Evolutionary conservation across 148 eudicot genomes (phyloP), one percentile per base, ranked within the genome.

Genomic region (Nepenthes gracilis): DNA sequence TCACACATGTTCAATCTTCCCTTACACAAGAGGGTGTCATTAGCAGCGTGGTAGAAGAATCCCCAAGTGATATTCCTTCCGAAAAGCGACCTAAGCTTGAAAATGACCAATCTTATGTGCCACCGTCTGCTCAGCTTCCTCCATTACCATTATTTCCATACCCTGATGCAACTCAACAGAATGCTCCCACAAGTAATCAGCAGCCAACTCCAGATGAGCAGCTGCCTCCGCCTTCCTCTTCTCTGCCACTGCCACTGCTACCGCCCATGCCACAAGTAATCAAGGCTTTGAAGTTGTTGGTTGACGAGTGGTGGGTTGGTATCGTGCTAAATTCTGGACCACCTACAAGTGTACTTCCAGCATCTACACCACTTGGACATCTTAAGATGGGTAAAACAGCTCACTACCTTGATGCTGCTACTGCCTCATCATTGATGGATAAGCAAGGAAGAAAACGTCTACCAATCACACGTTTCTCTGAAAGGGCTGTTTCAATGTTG

Each of bases 1-100:
- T 86, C 32, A 74, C 85, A 33, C 84, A 75, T 43, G 96, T 87
- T 60, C 89, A 84, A 64, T 80, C 95, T 36, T 86, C 98, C n/a
- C 76, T 88, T 12, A 89, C 95, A 10, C 86, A 96, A 0, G 96
- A 85, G 55, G 89, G 89, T 33, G 72, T 88, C 52, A 75, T 81
- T 36, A 74, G 77, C 35, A 79, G 49, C 51, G 51, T 73, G 2
- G 12, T 62, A n/a, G 75, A 83, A 32, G 87, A 87, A 52, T 49
- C 81, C 43, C 55, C 76, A 2, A 33, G 60, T 43, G 86, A 85
- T 66, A 68, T 69, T 53, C 84, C 81, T 33, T 63, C 85, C 52
- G 95, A 82, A 62, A 90, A 90, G 74, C 74, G 72, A 66, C 64
- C 67, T 35, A 90, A 70, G 75, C 70, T 81, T 9, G 84, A 86